Percentiles rank a stretch among this genome's conserved stretches.
phyloP scores from a whole-genome alignment of 139 green algal species.

The Chlamydomonas incerta region DNA sequence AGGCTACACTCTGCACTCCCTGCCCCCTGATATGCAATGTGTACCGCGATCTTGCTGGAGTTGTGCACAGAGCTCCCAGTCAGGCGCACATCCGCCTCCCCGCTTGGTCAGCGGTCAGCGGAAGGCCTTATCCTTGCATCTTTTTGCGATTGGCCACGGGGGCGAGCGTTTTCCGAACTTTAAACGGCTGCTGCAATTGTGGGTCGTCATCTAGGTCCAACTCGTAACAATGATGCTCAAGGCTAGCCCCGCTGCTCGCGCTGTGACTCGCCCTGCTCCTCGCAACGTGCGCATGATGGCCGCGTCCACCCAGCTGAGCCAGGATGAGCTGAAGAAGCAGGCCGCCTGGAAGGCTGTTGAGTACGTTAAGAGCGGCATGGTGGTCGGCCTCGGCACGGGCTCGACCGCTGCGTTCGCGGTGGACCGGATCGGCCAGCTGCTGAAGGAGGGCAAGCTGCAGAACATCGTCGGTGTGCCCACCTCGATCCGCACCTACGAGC shows the following conservation, averaged over 20 bases:
- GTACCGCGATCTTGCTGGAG: too few relatives aligned
- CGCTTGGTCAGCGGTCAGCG: too few relatives aligned
- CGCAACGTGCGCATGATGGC: conserved; percentile 37
- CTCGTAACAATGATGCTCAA: conserved; percentile 27
- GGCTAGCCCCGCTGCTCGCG: not conserved
- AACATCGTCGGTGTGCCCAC: conserved; percentile 98
- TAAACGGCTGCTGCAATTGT: not conserved
- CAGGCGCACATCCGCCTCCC: too few relatives aligned
- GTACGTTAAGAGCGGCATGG: conserved; percentile 97
- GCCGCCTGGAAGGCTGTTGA: conserved; percentile 96
- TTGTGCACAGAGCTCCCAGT: too few relatives aligned
- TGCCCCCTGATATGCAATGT: too few relatives aligned
- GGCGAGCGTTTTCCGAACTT: not conserved
- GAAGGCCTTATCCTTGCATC: not conserved
- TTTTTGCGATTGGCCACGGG: not conserved
- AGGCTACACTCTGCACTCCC: too few relatives aligned
- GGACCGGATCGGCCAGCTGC: conserved; percentile 93
- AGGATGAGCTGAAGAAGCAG: conserved; percentile 97
- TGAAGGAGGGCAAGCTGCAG: conserved; percentile 91
- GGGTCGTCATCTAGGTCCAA: not conserved
- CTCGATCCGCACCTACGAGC: conserved; percentile 93
- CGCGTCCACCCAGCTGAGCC: conserved; percentile 45
- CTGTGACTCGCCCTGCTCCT: not conserved
- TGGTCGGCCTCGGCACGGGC: conserved; percentile 96
- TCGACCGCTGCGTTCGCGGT: conserved; percentile 99